These are phyloP conservation scores for Aureobasidium zeae DNA, from an alignment of 2,329 filamentous ascomycete genomes.

Conservation along the genomic window DNA sequence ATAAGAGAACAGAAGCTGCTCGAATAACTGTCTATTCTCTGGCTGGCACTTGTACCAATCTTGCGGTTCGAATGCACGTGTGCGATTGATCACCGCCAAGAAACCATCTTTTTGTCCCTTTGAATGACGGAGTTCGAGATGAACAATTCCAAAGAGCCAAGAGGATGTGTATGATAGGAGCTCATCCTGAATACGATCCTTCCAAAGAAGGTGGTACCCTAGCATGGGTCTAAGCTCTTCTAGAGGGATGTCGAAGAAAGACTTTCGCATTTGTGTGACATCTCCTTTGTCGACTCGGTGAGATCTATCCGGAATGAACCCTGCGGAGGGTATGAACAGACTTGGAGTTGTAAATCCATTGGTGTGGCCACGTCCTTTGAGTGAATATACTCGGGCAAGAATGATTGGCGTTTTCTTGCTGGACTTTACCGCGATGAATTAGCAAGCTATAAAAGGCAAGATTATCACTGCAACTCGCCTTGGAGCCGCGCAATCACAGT, in stretches of 20 bases:
- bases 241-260: background rate
- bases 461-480: too few relatives aligned
- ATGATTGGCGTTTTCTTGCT: background rate
- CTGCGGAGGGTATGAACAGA: background rate
- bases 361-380: background rate
- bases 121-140: background rate
- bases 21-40: too few relatives aligned
- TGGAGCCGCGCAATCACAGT: background rate
- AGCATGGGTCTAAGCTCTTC: background rate
- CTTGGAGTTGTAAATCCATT: background rate
- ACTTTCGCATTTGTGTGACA: background rate
- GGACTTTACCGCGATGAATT: background rate
- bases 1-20: background rate
- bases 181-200: slow-evolving; percentile 3
- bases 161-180: slow-evolving; percentile 1
- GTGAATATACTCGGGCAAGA: background rate
- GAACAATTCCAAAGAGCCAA: background rate
- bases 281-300: background rate
- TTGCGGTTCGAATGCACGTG: background rate
- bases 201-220: slow-evolving; percentile 1
- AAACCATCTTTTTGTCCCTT: background rate
- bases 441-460: too few relatives aligned
- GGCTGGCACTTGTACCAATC: background rate
- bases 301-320: background rate
- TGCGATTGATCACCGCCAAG: background rate